phyloP scores from a whole-genome alignment of 2,329 filamentous ascomycete species.

The Colletotrichum somersetense region DNA sequence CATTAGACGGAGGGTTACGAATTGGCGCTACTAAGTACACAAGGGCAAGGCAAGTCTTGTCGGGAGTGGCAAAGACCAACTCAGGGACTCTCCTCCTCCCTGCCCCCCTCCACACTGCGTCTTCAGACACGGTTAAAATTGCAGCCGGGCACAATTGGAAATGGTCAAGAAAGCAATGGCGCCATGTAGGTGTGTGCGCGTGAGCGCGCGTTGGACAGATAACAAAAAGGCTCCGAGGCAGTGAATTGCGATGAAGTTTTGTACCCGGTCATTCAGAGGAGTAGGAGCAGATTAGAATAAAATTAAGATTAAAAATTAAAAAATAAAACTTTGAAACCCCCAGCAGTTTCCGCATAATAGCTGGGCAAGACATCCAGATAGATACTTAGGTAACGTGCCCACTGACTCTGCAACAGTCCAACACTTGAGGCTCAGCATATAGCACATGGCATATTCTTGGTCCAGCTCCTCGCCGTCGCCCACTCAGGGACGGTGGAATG shows the following conservation, averaged over 20 bases:
- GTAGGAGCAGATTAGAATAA: too few relatives aligned
- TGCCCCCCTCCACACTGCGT: neutral
- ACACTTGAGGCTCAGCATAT: neutral
- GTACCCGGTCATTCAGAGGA: constrained; percentile 18
- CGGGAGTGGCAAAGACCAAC: neutral
- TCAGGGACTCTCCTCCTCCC: constrained; percentile 1
- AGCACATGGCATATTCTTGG: neutral
- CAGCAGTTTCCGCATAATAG: neutral
- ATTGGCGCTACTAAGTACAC: neutral
- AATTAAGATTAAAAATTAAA: too few relatives aligned
- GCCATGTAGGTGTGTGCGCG: neutral
- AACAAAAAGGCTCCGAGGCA: neutral
- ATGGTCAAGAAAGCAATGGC: constrained; percentile 15
- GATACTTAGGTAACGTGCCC: neutral
- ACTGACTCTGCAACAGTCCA: neutral
- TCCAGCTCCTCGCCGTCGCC: neutral
- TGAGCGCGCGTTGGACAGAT: neutral
- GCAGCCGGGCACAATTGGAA: constrained; percentile 17
- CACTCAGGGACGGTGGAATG: neutral
- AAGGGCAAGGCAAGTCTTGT: constrained; percentile 9
- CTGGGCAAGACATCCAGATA: too few relatives aligned
- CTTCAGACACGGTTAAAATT: constrained; percentile 7
- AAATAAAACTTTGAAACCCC: too few relatives aligned
- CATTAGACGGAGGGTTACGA: constrained; percentile 1
- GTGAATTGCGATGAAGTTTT: constrained; percentile 27